phyloP scores from a whole-genome alignment of 192 early-diverging fungal species.

The Paraglomus brasilianum region DNA sequence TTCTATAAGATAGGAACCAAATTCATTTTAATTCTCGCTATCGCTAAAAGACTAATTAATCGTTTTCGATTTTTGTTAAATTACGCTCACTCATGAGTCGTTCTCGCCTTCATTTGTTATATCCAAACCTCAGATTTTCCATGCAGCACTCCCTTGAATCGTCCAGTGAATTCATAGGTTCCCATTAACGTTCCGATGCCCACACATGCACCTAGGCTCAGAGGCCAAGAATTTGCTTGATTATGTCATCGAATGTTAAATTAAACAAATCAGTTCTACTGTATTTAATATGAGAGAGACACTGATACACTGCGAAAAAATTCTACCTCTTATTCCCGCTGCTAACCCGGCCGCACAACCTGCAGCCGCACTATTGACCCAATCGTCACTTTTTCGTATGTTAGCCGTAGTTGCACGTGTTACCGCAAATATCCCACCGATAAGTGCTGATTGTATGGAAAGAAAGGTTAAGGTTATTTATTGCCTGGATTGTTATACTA shows the following conservation, averaged over 20 bases:
- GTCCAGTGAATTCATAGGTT: constrained; percentile 10
- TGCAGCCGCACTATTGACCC: constrained; percentile 66
- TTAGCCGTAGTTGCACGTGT: constrained; percentile 57
- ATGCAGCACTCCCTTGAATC: not conserved
- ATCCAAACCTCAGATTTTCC: too few species aligned
- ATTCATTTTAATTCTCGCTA: too few species aligned
- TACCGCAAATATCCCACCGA: constrained; percentile 76
- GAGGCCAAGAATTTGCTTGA: not conserved
- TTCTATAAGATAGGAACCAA: too few species aligned
- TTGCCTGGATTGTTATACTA: not conserved
- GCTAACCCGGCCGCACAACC: constrained; percentile 73
- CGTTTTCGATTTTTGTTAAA: too few species aligned
- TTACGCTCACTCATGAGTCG: too few species aligned
- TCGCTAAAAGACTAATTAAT: too few species aligned
- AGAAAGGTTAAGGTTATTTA: constrained; percentile 8
- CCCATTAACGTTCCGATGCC: constrained; percentile 8
- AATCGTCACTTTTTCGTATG: constrained; percentile 67
- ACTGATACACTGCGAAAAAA: too few species aligned
- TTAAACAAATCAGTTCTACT: not conserved
- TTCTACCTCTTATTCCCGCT: constrained; percentile 45
- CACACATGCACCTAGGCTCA: constrained; percentile 4
- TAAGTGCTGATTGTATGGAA: constrained; percentile 53
- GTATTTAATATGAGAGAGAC: too few species aligned
- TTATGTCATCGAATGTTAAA: not conserved
- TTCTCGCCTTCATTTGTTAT: too few species aligned